Conservation (phyloP, 1,284 basidiomycete species). For the Pterulicium gracile region DNA sequence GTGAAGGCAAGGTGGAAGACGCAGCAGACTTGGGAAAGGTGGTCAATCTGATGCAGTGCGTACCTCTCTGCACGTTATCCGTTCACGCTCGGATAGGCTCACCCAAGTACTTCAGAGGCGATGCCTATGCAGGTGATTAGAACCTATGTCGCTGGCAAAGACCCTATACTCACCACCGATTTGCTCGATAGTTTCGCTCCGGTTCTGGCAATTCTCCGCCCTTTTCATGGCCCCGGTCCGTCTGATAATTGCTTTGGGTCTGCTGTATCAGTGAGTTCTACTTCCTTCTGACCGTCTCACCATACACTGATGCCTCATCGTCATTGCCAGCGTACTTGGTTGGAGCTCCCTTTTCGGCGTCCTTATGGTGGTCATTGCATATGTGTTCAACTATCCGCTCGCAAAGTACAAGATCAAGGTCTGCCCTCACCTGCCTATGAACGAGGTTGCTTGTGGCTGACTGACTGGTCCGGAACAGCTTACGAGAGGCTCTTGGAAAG, state of each 20-base stretch:
- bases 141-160: not conserved
- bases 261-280: slow-evolving; percentile 58
- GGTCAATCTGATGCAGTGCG: slow-evolving; percentile 63
- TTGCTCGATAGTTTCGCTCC: slow-evolving; percentile 34
- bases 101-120: slow-evolving; percentile 36
- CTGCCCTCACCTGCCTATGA: slow-evolving; percentile 17
- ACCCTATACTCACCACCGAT: not conserved
- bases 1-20: slow-evolving; percentile 26
- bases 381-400: slow-evolving; percentile 55
- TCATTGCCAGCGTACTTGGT: slow-evolving; percentile 51
- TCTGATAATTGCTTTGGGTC: slow-evolving; percentile 60
- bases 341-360: slow-evolving; percentile 80
- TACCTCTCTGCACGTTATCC: slow-evolving; percentile 8
- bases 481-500: slow-evolving; percentile 53
- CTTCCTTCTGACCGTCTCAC: no score
- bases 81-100: not conserved
- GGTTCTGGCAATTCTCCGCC: slow-evolving; percentile 62
- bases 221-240: slow-evolving; percentile 67
- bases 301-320: no score
- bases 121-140: slow-evolving; percentile 43
- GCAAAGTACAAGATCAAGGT: slow-evolving; percentile 58
- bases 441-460: no score
- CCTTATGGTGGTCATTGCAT: slow-evolving; percentile 54
- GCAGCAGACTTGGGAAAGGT: slow-evolving; percentile 61
- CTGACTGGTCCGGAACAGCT: slow-evolving; percentile 24